Conservation (phyloP, 176 grass and related monocot species). For the Carex littledalei region DNA sequence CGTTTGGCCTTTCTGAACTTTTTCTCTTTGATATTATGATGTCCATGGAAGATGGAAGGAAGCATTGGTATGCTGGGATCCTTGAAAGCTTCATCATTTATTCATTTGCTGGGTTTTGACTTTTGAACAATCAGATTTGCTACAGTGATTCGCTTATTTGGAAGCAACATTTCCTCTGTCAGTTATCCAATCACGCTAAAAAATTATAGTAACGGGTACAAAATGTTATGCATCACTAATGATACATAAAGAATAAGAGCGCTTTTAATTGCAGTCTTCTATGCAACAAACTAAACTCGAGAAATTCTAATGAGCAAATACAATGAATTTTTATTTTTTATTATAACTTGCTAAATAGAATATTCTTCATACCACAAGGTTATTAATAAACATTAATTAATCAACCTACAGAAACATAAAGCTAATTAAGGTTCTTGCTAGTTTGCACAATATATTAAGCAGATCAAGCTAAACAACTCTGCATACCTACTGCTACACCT, state of each 20-base stretch:
- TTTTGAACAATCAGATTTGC: not conserved
- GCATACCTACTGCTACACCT: not conserved
- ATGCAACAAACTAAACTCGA: not conserved
- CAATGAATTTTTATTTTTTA: constrained; percentile 2
- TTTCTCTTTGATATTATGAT: not conserved
- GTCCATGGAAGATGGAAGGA: not conserved
- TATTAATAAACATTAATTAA: not conserved
- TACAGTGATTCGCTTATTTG: not conserved
- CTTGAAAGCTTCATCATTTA: not conserved
- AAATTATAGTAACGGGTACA: not conserved
- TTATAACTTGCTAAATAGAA: constrained; percentile 9
- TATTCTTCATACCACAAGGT: constrained; percentile 9
- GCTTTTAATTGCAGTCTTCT: not conserved
- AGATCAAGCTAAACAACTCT: constrained; percentile 1
- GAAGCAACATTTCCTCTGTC: not conserved
- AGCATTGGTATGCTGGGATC: not conserved
- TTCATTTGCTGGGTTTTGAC: not conserved
- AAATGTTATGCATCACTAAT: not conserved
- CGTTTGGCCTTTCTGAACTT: not conserved
- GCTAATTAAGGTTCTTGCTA: not conserved
- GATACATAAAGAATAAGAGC: not conserved
- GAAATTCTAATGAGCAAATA: not conserved
- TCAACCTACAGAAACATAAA: not conserved
- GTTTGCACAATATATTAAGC: constrained; percentile 6
- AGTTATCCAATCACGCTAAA: not conserved